These are phyloP conservation scores for Colletotrichum sp. DNA, from an alignment of 2,329 filamentous ascomycete genomes.

Conservation along the genomic window DNA sequence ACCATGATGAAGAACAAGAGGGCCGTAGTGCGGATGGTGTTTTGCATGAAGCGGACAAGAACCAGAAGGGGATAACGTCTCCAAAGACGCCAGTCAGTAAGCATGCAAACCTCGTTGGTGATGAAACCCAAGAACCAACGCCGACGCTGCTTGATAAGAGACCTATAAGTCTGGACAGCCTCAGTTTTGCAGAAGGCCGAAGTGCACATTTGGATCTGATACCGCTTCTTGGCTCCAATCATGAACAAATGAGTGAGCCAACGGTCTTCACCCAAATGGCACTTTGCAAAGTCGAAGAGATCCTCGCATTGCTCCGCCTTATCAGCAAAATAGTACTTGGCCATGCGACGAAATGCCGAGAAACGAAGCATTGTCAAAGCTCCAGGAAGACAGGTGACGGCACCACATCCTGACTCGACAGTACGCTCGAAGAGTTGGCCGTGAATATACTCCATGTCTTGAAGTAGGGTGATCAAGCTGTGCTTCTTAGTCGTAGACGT, in stretches of 20 bases:
- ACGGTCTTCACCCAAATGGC: constrained; percentile 91
- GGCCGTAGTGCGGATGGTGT: constrained; percentile 93
- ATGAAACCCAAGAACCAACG: constrained; percentile 98
- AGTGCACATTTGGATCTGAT: constrained; percentile 97
- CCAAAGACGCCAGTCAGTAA: constrained; percentile 94
- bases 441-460: constrained; percentile 98
- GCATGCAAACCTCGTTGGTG: constrained; percentile 97
- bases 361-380: constrained; percentile 96
- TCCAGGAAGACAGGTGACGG: constrained; percentile 93
- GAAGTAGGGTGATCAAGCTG: constrained; percentile 86
- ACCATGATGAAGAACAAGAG: constrained; percentile 94
- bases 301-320: constrained; percentile 96
- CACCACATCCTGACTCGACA: constrained; percentile 91
- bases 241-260: constrained; percentile 99
- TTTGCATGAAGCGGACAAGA: constrained; percentile 89
- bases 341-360: constrained; percentile 95
- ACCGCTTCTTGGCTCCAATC: constrained; percentile 91
- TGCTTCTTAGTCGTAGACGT: constrained; percentile 91
- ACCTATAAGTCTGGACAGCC: constrained; percentile 85
- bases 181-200: constrained; percentile 99
- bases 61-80: constrained; percentile 86
- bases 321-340: constrained; percentile 97
- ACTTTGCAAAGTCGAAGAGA: constrained; percentile 95
- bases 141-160: constrained; percentile 90
- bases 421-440: constrained; percentile 95